Evolutionary conservation across 1,284 basidiomycete species (phyloP).

Genomic region (Athelia psychrophila): DNA sequence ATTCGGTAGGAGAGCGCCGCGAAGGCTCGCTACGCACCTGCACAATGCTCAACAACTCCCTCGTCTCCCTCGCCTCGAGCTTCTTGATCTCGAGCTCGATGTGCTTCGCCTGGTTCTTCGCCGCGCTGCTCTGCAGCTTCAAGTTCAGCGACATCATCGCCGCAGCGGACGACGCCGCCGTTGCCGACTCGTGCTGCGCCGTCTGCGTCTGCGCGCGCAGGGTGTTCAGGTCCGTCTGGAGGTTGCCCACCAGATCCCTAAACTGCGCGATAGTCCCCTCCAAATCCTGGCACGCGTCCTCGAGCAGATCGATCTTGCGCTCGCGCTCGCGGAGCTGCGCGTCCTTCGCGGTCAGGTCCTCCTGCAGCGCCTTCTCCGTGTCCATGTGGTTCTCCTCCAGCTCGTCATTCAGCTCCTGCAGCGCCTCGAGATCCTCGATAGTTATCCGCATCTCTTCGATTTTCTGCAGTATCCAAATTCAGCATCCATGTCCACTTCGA

Average conservation of each 20-base stretch:
- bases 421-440: constrained; percentile 93
- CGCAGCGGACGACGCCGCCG: constrained; percentile 71
- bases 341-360: constrained; percentile 84
- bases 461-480: constrained; percentile 55
- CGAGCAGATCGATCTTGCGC: constrained; percentile 63
- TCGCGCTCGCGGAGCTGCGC: constrained; percentile 65
- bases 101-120: constrained; percentile 85
- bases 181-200: constrained; percentile 79
- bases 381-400: constrained; percentile 96
- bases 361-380: constrained; percentile 89
- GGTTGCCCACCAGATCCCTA: constrained; percentile 80
- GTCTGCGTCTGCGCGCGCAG: constrained; percentile 83
- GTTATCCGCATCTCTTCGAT: constrained; percentile 95
- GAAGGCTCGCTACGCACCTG: constrained; percentile 42
- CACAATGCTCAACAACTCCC: constrained; percentile 71
- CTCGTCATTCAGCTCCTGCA: constrained; percentile 96
- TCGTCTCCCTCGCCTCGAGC: constrained; percentile 79
- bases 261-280: constrained; percentile 89
- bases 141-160: constrained; percentile 90
- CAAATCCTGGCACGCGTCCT: constrained; percentile 80
- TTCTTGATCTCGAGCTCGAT: constrained; percentile 87
- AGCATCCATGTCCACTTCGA: no score
- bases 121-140: constrained; percentile 85
- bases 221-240: constrained; percentile 85
- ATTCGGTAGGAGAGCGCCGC: constrained; percentile 1